Evolutionary conservation across 2,329 filamentous ascomycete genomes (phyloP).

Genomic region (Claviceps humidiphila): DNA sequence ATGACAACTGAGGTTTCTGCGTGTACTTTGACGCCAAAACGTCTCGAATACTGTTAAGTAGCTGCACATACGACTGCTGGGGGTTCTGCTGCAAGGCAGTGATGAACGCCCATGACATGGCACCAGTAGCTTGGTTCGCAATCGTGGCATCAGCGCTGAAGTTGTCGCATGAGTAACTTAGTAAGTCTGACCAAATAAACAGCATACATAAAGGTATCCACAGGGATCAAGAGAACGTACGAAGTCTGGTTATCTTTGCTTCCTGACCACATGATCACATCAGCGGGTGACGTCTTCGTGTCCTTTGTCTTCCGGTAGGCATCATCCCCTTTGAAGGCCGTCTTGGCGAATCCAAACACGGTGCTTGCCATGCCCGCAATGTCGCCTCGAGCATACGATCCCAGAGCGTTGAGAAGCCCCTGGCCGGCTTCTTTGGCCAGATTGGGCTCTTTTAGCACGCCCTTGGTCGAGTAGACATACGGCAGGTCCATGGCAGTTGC

Average conservation of each 20-base stretch:
- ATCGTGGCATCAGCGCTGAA: slow-evolving; percentile 79
- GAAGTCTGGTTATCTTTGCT: slow-evolving; percentile 93
- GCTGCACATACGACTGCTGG: slow-evolving; percentile 88
- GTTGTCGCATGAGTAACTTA: slow-evolving; percentile 7
- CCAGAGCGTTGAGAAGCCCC: slow-evolving; percentile 59
- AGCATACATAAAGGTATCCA: neutral
- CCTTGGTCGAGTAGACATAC: slow-evolving; percentile 70
- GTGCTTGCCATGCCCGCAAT: slow-evolving; percentile 67
- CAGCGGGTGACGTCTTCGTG: slow-evolving; percentile 86
- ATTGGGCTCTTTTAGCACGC: slow-evolving; percentile 69
- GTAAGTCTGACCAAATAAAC: neutral
- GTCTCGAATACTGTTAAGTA: slow-evolving; percentile 90
- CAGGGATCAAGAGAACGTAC: slow-evolving; percentile 19
- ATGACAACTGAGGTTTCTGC: slow-evolving; percentile 92
- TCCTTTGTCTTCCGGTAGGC: slow-evolving; percentile 67
- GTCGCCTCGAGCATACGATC: slow-evolving; percentile 72
- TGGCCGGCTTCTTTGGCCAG: slow-evolving; percentile 66
- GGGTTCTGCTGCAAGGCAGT: slow-evolving; percentile 81
- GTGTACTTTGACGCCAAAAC: slow-evolving; percentile 75
- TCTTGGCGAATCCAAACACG: slow-evolving; percentile 77
- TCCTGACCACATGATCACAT: slow-evolving; percentile 96
- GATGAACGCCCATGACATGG: slow-evolving; percentile 98
- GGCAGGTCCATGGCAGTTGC: slow-evolving; percentile 65
- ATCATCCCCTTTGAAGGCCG: slow-evolving; percentile 66
- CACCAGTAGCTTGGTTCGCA: slow-evolving; percentile 76